Conservation (phyloP, 2,329 filamentous ascomycete genomes). For the Nigrograna mackinnonii region DNA sequence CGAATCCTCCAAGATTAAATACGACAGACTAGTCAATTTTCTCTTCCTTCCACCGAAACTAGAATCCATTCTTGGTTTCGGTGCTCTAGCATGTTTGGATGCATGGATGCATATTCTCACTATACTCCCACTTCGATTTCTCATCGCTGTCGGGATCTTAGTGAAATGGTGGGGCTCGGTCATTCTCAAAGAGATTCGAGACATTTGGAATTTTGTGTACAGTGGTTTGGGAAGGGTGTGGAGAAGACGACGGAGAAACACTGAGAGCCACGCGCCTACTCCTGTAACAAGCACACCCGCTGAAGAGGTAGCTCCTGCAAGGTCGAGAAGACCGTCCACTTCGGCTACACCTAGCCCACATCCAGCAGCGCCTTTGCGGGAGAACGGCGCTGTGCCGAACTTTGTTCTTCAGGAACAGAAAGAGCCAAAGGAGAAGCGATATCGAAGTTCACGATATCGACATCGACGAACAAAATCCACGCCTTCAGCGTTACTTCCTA, state of each 20-base stretch:
- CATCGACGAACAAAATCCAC: conserved; percentile 81
- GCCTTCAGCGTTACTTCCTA: conserved; percentile 81
- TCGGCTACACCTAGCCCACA: conserved; percentile 13
- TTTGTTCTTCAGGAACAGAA: conserved; percentile 33
- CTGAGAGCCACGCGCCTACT: conserved; percentile 27
- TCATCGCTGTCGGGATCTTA: conserved; percentile 77
- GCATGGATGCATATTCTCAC: conserved; percentile 97
- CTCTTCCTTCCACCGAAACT: conserved; percentile 79
- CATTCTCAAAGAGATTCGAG: conserved; percentile 70
- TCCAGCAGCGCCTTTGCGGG: conserved; percentile 20
- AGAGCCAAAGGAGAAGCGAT: conserved; percentile 35
- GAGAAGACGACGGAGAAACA: conserved; percentile 59
- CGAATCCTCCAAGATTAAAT: conserved; percentile 89
- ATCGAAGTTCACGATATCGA: conserved; percentile 41
- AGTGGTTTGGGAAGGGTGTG: conserved; percentile 79
- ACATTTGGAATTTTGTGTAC: conserved; percentile 77
- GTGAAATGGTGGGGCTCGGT: conserved; percentile 77
- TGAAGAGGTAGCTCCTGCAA: conserved; percentile 28
- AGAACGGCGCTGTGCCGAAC: conserved; percentile 15
- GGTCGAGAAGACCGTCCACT: conserved; percentile 29
- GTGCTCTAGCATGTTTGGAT: conserved; percentile 87
- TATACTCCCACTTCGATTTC: conserved; percentile 86
- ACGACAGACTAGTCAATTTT: conserved; percentile 89
- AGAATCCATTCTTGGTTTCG: conserved; percentile 85
- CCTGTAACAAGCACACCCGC: conserved; percentile 24